Base-by-base conservation (phyloP, 495 filamentous ascomycete species). In the Aspergillus indologenus region DNA sequence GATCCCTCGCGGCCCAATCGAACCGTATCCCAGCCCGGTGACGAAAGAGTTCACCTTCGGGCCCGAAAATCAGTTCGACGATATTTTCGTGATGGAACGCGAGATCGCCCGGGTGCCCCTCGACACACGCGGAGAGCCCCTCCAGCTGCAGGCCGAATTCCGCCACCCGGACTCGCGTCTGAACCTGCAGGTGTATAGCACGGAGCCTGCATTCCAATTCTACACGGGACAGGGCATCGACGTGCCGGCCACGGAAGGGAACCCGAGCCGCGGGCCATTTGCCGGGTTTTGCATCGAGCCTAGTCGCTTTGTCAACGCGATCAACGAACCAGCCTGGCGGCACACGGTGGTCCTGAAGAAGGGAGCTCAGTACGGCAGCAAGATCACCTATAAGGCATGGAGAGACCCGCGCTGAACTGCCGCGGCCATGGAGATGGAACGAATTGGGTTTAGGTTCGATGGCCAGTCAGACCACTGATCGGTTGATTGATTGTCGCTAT, bases 161-260 rank as follows among this genome's bases (percentile, higher is more conserved):
- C 82, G 80, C 69, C 88, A 95, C 65, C 84, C 89, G 6, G 77
- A 75, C 5, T 85, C 86, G 19, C 83, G 84, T 47, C 77, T 96
- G 60, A 85, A 95, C 65, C 84, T 97, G 20, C 89, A 96, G 63
- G 86, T 95, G 9, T 74, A 84, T 64, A 92, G 88, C 75, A 97
- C 92, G 0, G 92, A 97, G 74, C 94, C 94, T 1, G 91, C 92
- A 0, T 97, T 96, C 82, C 92, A 96, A 71, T 95, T 95, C 75
- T 97, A 97, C 75, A 95, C 90, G 0, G 94, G 92, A 47, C 87
- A 90, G 65, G 85, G 84, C 63, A 90, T 94, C 61, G 77, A 92
- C 61, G 85, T 94, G n/a, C 87, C 86, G 0, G 84, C 79, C 43
- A 83, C 88, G 14, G 85, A 81, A 15, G 87, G 85, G 0, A 67